phyloP scores from a whole-genome alignment of 352 stramenopile species.

The Phytophthora pini region DNA sequence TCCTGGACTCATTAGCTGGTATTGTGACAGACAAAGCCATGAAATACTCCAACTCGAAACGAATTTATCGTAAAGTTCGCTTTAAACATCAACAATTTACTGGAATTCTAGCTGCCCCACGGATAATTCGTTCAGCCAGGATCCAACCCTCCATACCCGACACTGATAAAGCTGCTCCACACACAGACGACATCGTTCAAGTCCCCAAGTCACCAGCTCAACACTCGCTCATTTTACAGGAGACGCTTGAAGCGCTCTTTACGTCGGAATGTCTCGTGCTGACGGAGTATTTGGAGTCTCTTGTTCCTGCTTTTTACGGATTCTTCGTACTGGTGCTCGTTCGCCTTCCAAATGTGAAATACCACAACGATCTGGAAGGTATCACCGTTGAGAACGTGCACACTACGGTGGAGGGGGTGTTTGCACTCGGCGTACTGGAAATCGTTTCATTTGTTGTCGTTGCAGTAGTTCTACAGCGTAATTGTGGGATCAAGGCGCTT shows the following conservation, averaged over 20 bases:
- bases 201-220: too few relatives aligned
- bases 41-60: background rate
- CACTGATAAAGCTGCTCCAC: background rate
- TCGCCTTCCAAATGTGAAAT: constrained; percentile 33
- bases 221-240: constrained; percentile 1
- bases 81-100: background rate
- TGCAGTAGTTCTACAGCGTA: constrained; percentile 25
- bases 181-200: too few relatives aligned
- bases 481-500: constrained; percentile 30
- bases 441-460: constrained; percentile 36
- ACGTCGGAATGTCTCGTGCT: constrained; percentile 41
- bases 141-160: constrained; percentile 1
- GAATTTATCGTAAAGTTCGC: constrained; percentile 1
- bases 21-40: too few relatives aligned
- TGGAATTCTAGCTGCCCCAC: too few relatives aligned
- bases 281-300: constrained; percentile 42
- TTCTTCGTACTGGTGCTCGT: constrained; percentile 26
- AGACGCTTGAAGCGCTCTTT: constrained; percentile 30
- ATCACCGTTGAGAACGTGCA: constrained; percentile 15
- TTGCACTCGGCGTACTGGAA: constrained; percentile 33
- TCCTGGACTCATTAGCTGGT: background rate
- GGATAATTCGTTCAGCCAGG: background rate
- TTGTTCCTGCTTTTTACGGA: constrained; percentile 39
- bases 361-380: constrained; percentile 23
- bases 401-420: constrained; percentile 1